Evolutionary conservation across 2,329 filamentous ascomycete species (phyloP), one percentile per base, ranked within the genome.

Genomic region (Pseudogymnoascus sp.): DNA sequence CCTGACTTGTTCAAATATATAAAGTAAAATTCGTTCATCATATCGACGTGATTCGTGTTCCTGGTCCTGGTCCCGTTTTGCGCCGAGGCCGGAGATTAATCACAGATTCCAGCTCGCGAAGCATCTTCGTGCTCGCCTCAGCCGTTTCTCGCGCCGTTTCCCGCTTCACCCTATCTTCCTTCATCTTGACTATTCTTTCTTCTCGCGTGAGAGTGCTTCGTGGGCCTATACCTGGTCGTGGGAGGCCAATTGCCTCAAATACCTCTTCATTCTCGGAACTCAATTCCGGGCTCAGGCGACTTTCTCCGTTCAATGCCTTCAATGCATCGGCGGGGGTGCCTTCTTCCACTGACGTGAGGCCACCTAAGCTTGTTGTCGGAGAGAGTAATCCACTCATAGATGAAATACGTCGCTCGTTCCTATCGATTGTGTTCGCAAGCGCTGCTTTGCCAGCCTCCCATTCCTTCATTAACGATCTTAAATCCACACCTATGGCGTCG

Each of bases 401-500:
- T 3, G 84, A 87, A 23, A 88, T 74, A 37, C 86, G 80, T 73
- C 88, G 87, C 73, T 91, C 87, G 72, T 92, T 91, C 63, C 87
- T 86, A 73, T 94, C 88, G 70, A 96, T 89, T 67, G 89, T 92
- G 62, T 86, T 84, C 55, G 91, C 86, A 61, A 99, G 79, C 5
- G 91, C 87, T n/a, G 87, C 83, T 73, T 90, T 93, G 60, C 93
- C 94, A 61, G 88, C 84, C 69, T 95, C 91, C 92, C 92, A 96
- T 66, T 91, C 89, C 66, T 89, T 82, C 74, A 92, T 85, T 59
- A 96, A 78, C 45, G 87, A 83, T 72, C 88, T 88, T 49, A 99
- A 81, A 71, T 99, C 94, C 26, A 87, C 81, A 2, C 94, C 94
- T 66, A 99, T 95, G 4, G 92, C 93, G 63, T 99, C 94, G 74